Base-by-base conservation (phyloP, 257 asterid genomes). In the Ehretia macrophylla region DNA sequence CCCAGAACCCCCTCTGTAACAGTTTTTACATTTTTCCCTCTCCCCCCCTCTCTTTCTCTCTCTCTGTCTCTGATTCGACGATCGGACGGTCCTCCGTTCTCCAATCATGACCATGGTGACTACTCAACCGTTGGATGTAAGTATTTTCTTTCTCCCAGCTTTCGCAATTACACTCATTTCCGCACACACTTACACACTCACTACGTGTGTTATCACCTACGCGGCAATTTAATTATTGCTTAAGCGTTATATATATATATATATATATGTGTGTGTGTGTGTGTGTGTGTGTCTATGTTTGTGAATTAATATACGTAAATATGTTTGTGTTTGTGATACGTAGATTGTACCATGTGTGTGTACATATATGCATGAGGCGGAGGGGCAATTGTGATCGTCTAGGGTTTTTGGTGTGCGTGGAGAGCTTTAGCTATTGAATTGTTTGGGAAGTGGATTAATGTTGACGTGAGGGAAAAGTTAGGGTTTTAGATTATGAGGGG, bases 51-150 rank as follows among this genome's bases (percentile, higher is more conserved):
- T 21, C n/a, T 20, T 10, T 35, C 17, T 59, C 32, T 27, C 60
- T 35, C 59, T 51, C 54, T 58, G 62, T 60, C 79, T 73, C 77
- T 48, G 76, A 68, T 75, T 75, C 49, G 68, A 74, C 82, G 82
- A 84, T 87, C 87, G 82, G 75, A 68, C 73, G 79, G 71, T 65
- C 59, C 49, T 55, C 55, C 23, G 74, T 60, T 56, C 54, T 69
- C 62, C 74, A 70, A 79, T 62, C 72, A 92, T 92, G 97, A 88
- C 95, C 73, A 71, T 85, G 88, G 66, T 77, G 78, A 77, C 86
- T 79, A 90, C 90, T 32, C 98, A 78, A 65, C 96, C 95, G 65
- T 68, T 82, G 77, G 95, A 88, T 75, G 98, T 83, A 71, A 77
- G 79, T 66, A 62, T 64, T 51, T 58, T 55, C 14, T 46, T 66